A percentile compares a stretch with the other conserved stretches of the same genome.
phyloP scores from a whole-genome alignment of 2,329 filamentous ascomycete genomes.

The Trematosphaeria pertusa region DNA sequence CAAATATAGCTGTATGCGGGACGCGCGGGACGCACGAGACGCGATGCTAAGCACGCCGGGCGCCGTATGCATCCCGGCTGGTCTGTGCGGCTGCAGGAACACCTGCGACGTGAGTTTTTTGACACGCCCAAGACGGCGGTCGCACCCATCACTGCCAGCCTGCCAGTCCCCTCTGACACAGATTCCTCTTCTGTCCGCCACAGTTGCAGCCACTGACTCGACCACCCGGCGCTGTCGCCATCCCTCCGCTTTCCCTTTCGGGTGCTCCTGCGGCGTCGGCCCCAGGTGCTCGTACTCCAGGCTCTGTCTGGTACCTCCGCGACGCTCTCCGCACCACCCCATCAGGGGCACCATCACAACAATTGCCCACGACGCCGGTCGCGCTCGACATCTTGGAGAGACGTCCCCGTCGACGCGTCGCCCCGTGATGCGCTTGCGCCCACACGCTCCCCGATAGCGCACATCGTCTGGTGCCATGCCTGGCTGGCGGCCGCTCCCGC shows the following conservation, averaged over 20 bases:
- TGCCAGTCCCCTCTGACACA: background rate
- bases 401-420: slow-evolving; percentile 6
- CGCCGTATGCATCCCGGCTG: background rate
- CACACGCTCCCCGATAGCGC: slow-evolving; percentile 36
- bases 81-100: slow-evolving; percentile 12
- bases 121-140: background rate
- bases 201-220: background rate
- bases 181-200: background rate
- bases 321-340: background rate
- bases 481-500: slow-evolving; percentile 92
- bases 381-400: background rate
- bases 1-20: background rate
- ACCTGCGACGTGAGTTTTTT: slow-evolving; percentile 2
- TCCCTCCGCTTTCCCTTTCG: background rate
- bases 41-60: background rate
- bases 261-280: too few relatives aligned
- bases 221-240: background rate
- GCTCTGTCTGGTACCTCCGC: background rate
- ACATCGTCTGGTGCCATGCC: slow-evolving; percentile 44
- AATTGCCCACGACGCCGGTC: background rate
- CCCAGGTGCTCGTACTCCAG: background rate
- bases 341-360: slow-evolving; percentile 1
- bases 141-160: background rate
- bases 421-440: slow-evolving; percentile 43
- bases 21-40: too few relatives aligned